phyloP scores from a whole-genome alignment of 2,329 filamentous ascomycete genomes.

The Clonostachys chloroleuca region DNA sequence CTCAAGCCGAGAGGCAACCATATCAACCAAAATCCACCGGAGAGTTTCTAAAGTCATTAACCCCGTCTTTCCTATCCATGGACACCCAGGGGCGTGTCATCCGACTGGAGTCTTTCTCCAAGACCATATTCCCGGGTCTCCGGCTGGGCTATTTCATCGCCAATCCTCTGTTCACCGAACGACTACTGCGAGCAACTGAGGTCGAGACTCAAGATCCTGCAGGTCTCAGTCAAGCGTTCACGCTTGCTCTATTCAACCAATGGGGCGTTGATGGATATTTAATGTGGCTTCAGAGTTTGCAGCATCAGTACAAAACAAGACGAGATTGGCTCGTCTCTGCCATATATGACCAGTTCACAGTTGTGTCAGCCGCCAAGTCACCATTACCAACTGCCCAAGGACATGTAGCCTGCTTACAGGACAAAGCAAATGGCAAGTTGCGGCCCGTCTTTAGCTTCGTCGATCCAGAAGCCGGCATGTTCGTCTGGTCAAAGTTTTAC shows the following conservation, averaged over 20 bases:
- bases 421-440: background rate
- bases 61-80: constrained; percentile 14
- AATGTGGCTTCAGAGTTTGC: constrained; percentile 67
- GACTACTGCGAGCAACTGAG: constrained; percentile 18
- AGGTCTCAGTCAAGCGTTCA: constrained; percentile 54
- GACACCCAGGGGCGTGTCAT: constrained; percentile 17
- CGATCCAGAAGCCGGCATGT: constrained; percentile 20
- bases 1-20: background rate
- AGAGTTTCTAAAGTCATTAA: constrained; percentile 9
- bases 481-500: constrained; percentile 22
- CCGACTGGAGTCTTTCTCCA: constrained; percentile 14
- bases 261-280: constrained; percentile 75
- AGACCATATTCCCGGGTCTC: constrained; percentile 46
- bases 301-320: constrained; percentile 63
- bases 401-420: constrained; percentile 11
- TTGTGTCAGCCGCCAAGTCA: constrained; percentile 9
- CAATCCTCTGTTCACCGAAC: constrained; percentile 18
- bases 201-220: constrained; percentile 65
- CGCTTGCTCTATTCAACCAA: constrained; percentile 36
- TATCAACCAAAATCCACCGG: background rate
- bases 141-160: constrained; percentile 56
- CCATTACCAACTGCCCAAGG: constrained; percentile 8
- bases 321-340: constrained; percentile 61
- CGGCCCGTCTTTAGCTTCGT: constrained; percentile 20
- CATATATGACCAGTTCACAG: constrained; percentile 20